phyloP scores from a whole-genome alignment of 2,329 filamentous ascomycete species.

The Cladobotryum protrusum region DNA sequence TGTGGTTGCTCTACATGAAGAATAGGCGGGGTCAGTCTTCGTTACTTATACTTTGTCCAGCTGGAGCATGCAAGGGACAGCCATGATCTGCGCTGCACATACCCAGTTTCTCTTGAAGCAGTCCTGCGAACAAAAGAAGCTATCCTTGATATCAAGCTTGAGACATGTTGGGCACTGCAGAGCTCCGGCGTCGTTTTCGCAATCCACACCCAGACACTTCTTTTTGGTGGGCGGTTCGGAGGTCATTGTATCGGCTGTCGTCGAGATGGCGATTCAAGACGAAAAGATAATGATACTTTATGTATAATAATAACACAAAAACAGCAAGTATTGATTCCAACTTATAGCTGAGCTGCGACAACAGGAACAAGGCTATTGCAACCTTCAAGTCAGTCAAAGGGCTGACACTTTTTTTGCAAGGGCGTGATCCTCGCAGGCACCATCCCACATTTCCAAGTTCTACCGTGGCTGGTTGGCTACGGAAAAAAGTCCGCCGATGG shows the following conservation, averaged over 20 bases:
- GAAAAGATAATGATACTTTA: too few relatives aligned
- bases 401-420: too few relatives aligned
- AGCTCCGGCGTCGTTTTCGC: conserved; percentile 75
- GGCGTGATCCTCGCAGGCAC: neutral
- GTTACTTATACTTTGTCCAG: neutral
- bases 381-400: too few relatives aligned
- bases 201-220: conserved; percentile 77
- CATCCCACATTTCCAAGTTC: neutral
- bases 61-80: neutral
- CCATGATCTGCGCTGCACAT: conserved; percentile 27
- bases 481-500: neutral
- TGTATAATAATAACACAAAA: neutral
- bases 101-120: conserved; percentile 99
- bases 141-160: conserved; percentile 79
- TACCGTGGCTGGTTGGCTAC: neutral
- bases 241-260: conserved; percentile 32
- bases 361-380: neutral
- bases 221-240: conserved; percentile 50
- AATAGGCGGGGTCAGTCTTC: conserved; percentile 12
- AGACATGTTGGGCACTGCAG: conserved; percentile 94
- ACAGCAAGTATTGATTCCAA: neutral
- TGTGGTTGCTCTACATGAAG: conserved; percentile 64
- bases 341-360: neutral
- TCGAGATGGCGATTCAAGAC: neutral
- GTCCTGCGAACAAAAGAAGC: conserved; percentile 96